phyloP scores from a whole-genome alignment of 2,329 filamentous ascomycete species.

The Colletotrichum cuscutae region DNA sequence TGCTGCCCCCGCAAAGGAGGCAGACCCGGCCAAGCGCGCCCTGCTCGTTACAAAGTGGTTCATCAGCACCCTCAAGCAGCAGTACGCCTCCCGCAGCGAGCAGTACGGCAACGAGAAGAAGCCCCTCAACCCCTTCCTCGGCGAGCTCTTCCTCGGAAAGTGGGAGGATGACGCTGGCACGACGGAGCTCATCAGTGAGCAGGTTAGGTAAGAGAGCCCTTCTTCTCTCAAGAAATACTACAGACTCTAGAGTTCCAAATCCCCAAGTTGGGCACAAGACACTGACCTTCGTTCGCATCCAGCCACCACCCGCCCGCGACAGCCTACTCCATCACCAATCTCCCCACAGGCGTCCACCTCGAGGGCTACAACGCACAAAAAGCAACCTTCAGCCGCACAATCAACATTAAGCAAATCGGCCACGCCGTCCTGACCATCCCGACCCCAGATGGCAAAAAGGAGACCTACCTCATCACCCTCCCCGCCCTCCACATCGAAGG shows the following conservation, averaged over 20 bases:
- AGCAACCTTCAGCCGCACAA: constrained; percentile 92
- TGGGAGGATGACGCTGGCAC: constrained; percentile 87
- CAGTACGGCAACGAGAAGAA: constrained; percentile 93
- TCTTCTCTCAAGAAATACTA: too few species aligned
- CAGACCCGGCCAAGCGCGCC: constrained; percentile 83
- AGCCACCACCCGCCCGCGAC: constrained; percentile 92
- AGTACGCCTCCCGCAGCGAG: constrained; percentile 80
- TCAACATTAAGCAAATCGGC: constrained; percentile 94
- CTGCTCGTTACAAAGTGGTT: constrained; percentile 97
- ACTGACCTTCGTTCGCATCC: too few species aligned
- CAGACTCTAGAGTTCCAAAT: neutral
- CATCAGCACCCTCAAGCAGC: constrained; percentile 89
- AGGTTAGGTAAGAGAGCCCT: constrained; percentile 73
- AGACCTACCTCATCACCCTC: constrained; percentile 90
- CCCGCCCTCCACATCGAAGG: constrained; percentile 94
- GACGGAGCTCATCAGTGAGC: constrained; percentile 90
- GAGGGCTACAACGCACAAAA: constrained; percentile 96
- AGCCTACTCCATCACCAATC: constrained; percentile 91
- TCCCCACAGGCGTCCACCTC: constrained; percentile 81
- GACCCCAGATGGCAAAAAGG: constrained; percentile 54
- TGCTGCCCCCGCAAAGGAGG: constrained; percentile 82
- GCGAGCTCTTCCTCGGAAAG: constrained; percentile 91
- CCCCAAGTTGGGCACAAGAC: too few species aligned
- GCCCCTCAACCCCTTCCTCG: constrained; percentile 94
- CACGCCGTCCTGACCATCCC: constrained; percentile 86